These are phyloP conservation scores for Trametes cinnabarina DNA, from an alignment of 768 basidiomycete species.

Conservation along the genomic window DNA sequence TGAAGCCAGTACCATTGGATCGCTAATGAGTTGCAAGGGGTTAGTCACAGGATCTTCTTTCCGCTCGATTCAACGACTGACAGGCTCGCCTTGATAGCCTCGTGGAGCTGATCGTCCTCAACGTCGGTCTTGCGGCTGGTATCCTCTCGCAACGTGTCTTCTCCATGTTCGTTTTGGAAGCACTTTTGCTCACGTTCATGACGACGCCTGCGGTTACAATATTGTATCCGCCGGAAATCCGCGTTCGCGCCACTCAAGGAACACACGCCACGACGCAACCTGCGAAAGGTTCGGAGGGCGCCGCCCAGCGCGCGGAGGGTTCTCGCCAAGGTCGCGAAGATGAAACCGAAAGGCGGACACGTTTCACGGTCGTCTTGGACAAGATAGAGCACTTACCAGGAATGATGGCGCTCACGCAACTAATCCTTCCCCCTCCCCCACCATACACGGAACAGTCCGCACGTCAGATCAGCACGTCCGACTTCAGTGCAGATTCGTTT, in stretches of 20 bases:
- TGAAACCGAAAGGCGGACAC: slow-evolving; percentile 42
- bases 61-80: background rate
- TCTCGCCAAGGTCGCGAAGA: slow-evolving; percentile 4
- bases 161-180: slow-evolving; percentile 93
- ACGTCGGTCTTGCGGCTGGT: slow-evolving; percentile 81
- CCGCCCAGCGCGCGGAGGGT: background rate
- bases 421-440: slow-evolving; percentile 53
- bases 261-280: slow-evolving; percentile 42
- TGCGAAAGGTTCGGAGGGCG: slow-evolving; percentile 31
- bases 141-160: slow-evolving; percentile 75
- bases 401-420: slow-evolving; percentile 86
- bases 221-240: slow-evolving; percentile 65
- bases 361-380: slow-evolving; percentile 85
- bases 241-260: slow-evolving; percentile 50
- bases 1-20: slow-evolving; percentile 81
- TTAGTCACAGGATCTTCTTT: slow-evolving; percentile 33
- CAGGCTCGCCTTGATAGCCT: slow-evolving; percentile 42
- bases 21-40: slow-evolving; percentile 97
- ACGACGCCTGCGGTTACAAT: slow-evolving; percentile 73
- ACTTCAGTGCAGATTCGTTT: background rate
- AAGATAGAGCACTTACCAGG: slow-evolving; percentile 86
- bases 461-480: background rate
- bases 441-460: slow-evolving; percentile 2
- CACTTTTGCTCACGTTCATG: slow-evolving; percentile 78
- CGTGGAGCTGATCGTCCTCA: slow-evolving; percentile 93